Evolutionary conservation across 108 stramenopile genomes (phyloP), one percentile per base, ranked within the genome.

Genomic region (Fragilariopsis cylindrus): DNA sequence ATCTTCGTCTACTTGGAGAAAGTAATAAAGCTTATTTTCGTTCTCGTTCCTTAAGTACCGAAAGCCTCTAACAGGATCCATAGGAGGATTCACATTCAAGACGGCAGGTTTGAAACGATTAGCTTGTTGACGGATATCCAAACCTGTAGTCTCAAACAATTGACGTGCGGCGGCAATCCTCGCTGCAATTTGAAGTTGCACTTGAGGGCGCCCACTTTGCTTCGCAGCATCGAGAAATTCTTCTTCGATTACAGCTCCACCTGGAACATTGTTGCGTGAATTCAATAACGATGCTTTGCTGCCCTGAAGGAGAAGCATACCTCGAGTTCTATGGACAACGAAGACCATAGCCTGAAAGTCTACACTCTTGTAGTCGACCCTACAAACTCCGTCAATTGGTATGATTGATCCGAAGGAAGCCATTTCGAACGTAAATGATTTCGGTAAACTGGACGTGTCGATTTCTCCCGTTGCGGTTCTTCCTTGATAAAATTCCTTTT

Each of bases 151-250:
- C 18, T 78, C 67, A 46, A 42, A 73, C 7, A 78, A 39, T 5
- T 73, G 53, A 15, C 77, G 44, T 48, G 72, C 71, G n/a, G 77
- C 77, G 7, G 48, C 77, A 42, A 73, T 72, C 46, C 77, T n/a
- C 6, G 72, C 71, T 3, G 72, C 77, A 30, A 78, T 55, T 43
- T 78, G 77, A 42, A 78, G 67, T 66, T 73, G 72, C 47, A 73
- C 58, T 12, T 48, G 56, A 7, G 21, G 56, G 19, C 48, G 40
- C 7, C 70, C 76, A 42, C 56, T 71, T 57, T 71, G 7, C 62
- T 71, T 52, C 11, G 70, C 70, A n/a, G 76, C 76, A 5, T 11
- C 40, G 7, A 77, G 47, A 21, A 77, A 77, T 55, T 77, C 76
- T 47, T 54, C 48, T 41, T 77, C 76, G 9, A 9, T 2, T 13